Evolutionary conservation across 352 stramenopile genomes (phyloP).

Genomic region (Plasmopara muralis): DNA sequence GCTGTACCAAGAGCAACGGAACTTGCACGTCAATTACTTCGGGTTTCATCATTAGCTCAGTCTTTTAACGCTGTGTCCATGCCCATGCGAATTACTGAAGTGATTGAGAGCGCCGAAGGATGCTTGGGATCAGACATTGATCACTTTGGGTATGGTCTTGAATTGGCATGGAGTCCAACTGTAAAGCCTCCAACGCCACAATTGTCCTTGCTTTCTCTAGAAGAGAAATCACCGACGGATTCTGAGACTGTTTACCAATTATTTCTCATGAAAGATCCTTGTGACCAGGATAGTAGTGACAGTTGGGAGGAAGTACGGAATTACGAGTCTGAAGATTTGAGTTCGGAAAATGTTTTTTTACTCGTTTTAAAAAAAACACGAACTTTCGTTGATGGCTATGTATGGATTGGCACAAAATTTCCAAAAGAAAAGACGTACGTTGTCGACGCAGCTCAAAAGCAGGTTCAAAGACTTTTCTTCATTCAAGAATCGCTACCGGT

Average conservation of each 20-base stretch:
- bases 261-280: conserved; percentile 31
- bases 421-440: conserved; percentile 7
- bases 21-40: conserved; percentile 21
- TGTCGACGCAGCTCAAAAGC: conserved; percentile 13
- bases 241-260: conserved; percentile 15
- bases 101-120: conserved; percentile 2
- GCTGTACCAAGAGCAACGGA: conserved; percentile 14
- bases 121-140: conserved; percentile 12
- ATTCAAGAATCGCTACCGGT: not conserved
- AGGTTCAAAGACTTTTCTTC: conserved; percentile 5
- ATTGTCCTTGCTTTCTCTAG: not conserved
- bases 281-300: conserved; percentile 1
- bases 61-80: not conserved
- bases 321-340: conserved; percentile 59
- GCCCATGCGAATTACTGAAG: conserved; percentile 6
- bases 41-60: conserved; percentile 13
- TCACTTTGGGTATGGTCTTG: conserved; percentile 32
- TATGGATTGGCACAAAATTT: conserved; percentile 37
- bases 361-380: conserved; percentile 15
- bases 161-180: conserved; percentile 28
- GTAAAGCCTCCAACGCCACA: not conserved
- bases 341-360: conserved; percentile 26
- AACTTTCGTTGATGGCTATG: conserved; percentile 9
- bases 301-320: conserved; percentile 50
- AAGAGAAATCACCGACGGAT: not conserved